Base-by-base conservation (phyloP, 306 rosid genomes). In the Cyclanthera cordifolia region DNA sequence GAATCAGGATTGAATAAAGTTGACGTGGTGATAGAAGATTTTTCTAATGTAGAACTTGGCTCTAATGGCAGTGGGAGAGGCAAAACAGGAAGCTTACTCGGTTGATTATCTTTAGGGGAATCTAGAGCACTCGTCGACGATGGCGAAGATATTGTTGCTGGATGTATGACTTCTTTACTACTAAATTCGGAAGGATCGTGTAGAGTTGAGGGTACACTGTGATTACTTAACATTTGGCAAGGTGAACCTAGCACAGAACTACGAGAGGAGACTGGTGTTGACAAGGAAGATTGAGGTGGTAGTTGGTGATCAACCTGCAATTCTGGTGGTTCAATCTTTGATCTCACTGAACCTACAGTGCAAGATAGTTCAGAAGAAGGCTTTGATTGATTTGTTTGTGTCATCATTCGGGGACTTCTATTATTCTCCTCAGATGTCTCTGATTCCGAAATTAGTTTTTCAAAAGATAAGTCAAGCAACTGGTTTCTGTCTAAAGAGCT, bases 181-280 rank as follows among this genome's bases (percentile, higher is more conserved):
- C 74, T 79, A 54, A 48, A 70, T 19, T 74, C 56, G 54, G 86
- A 80, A 52, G 81, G 87, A 81, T 94, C 99, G 27, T 85, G 96
- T 83, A 90, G 88, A 74, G 90, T 75, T 37, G 92, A 82, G 54
- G 97, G 87, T 28, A 86, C 79, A 72, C 88, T 82, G 15, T 69
- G 87, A 81, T 77, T 86, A 82, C 94, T 83, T 52, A 90, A 82
- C 47, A 81, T 66, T 52, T 86, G 77, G 67, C 72, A 50, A 66
- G 91, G 87, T 47, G 91, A 87, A 58, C 88, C 91, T 76, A 74
- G 90, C 61, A 79, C 78, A 64, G 90, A 80, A 78, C 75, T 82
- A 80, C 73, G 53, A 67, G 41, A 71, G 71, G 92, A 86, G 84
- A 63, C 70, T 19, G 91, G 75, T 56, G 88, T 69, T 20, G 93